These are phyloP conservation scores for Aspergillus proliferans DNA, from an alignment of 2,329 filamentous ascomycete species.

Conservation along the genomic window DNA sequence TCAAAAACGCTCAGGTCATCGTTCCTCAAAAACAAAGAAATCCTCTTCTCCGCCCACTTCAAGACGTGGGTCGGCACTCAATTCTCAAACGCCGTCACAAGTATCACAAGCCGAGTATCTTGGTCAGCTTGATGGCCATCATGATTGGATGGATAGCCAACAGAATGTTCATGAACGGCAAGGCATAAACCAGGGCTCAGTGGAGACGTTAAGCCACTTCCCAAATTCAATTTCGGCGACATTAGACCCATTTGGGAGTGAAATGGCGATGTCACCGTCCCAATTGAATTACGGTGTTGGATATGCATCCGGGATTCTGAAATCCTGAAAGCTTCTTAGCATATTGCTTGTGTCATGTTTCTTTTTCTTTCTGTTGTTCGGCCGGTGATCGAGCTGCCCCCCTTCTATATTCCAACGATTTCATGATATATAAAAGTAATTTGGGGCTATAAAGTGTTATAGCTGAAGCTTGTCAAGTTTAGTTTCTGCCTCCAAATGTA, in stretches of 20 bases:
- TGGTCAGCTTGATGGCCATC: conserved; percentile 19
- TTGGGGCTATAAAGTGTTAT: no score
- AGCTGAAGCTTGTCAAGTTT: no score
- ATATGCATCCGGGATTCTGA: conserved; percentile 16
- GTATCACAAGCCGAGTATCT: conserved; percentile 26
- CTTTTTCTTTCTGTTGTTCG: background rate
- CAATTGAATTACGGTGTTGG: conserved; percentile 24
- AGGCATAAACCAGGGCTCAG: conserved; percentile 11
- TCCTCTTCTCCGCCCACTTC: conserved; percentile 32
- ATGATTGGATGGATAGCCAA: conserved; percentile 24
- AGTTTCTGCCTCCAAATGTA: no score
- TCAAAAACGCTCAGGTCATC: conserved; percentile 32
- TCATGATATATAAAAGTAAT: no score
- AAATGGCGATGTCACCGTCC: conserved; percentile 23
- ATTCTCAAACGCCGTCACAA: conserved; percentile 18
- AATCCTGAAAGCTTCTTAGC: background rate
- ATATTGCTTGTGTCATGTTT: no score
- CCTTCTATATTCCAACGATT: no score
- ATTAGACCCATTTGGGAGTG: conserved; percentile 25
- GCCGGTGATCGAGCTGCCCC: background rate
- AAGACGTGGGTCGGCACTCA: conserved; percentile 31
- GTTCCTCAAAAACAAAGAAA: conserved; percentile 21
- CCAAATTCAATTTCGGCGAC: conserved; percentile 20
- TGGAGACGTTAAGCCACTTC: conserved; percentile 15
- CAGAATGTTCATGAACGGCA: conserved; percentile 18